Conservation (phyloP, 305 asterid genomes). For the Solanum hybrid region DNA sequence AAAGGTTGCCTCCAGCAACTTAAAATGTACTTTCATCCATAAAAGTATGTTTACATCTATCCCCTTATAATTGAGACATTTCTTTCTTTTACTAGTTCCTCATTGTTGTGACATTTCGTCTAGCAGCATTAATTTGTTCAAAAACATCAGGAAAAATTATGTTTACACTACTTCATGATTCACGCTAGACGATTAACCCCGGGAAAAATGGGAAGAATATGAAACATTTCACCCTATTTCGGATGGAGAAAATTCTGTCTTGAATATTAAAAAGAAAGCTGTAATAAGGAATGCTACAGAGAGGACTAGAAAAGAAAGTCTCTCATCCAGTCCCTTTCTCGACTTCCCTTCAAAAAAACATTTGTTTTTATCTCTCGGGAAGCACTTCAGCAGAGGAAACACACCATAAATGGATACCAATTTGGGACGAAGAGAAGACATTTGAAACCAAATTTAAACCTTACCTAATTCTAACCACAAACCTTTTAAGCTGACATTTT, state of each 20-base stretch:
- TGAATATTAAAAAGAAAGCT: neutral
- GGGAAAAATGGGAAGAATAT: neutral
- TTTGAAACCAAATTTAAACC: neutral
- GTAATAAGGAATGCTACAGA: neutral
- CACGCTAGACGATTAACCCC: neutral
- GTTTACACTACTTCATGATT: neutral
- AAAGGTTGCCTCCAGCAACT: neutral
- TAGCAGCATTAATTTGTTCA: neutral
- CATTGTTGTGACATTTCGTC: neutral
- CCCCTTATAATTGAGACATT: neutral
- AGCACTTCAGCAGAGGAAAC: neutral
- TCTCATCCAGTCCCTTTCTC: neutral
- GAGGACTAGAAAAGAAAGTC: neutral
- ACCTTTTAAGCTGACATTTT: neutral
- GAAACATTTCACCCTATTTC: neutral
- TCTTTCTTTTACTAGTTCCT: neutral
- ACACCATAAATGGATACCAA: neutral
- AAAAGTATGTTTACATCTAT: neutral
- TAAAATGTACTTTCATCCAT: neutral
- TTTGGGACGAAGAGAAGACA: neutral
- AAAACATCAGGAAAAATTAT: neutral
- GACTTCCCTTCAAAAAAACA: neutral
- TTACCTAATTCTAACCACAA: neutral
- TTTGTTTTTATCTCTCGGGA: neutral
- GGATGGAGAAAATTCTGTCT: neutral